Evolutionary conservation across 2,329 filamentous ascomycete genomes (phyloP).

Genomic region (Penicillium griseofulvum): DNA sequence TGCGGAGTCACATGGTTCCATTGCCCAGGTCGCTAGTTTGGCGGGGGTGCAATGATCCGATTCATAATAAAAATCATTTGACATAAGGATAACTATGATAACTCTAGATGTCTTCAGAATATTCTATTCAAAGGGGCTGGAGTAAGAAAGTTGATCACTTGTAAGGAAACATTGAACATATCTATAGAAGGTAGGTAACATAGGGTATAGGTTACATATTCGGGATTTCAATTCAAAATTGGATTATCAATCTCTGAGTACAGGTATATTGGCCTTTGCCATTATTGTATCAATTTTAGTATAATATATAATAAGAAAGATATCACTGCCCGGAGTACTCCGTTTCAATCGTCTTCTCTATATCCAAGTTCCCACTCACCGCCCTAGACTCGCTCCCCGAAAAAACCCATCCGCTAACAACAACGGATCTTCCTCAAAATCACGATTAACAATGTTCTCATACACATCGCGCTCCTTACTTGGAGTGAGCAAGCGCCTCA

Average conservation of each 20-base stretch:
- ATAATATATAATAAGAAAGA: background rate
- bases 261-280: background rate
- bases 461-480: slow-evolving; percentile 22
- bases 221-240: background rate
- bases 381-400: slow-evolving; percentile 9
- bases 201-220: background rate
- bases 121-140: background rate
- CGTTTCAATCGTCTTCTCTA: background rate
- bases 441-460: slow-evolving; percentile 25
- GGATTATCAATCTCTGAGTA: background rate
- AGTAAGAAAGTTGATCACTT: background rate
- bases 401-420: slow-evolving; percentile 23
- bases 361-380: background rate
- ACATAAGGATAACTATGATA: background rate
- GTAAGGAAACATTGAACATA: background rate
- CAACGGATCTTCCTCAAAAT: slow-evolving; percentile 5
- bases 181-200: background rate
- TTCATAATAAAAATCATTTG: background rate
- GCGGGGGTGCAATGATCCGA: background rate
- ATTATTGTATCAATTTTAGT: background rate
- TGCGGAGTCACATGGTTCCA: slow-evolving; percentile 13
- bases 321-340: background rate
- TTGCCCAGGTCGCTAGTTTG: slow-evolving; percentile 2
- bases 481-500: slow-evolving; percentile 19
- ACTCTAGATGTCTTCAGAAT: background rate